Evolutionary conservation across 371 early-diverging fungal genomes (phyloP).

Genomic region (Blakeslea trispora): DNA sequence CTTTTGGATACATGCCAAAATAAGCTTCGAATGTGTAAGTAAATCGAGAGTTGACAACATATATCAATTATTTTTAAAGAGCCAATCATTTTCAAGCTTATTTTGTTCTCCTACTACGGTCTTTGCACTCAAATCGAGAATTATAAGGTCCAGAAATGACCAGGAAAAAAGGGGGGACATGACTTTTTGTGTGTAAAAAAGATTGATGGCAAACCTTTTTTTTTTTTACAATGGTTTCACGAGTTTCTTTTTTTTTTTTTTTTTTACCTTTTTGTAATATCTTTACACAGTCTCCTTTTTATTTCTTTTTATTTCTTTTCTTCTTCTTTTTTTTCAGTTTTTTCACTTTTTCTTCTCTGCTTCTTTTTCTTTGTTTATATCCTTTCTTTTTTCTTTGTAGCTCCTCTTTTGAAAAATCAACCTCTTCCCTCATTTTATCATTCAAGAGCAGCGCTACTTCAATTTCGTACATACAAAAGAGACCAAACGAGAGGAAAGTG

Average conservation of each 20-base stretch:
- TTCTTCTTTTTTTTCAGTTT: too few relatives aligned
- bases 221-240: slow-evolving; percentile 8
- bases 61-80: too few relatives aligned
- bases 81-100: too few relatives aligned
- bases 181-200: neutral
- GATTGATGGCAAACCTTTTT: neutral
- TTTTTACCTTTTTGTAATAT: neutral
- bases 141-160: neutral
- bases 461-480: too few relatives aligned
- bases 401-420: too few relatives aligned
- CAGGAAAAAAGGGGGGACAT: slow-evolving; percentile 1
- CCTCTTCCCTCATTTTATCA: too few relatives aligned
- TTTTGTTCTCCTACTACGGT: too few relatives aligned
- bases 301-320: slow-evolving; percentile 8
- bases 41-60: too few relatives aligned
- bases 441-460: neutral
- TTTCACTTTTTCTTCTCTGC: slow-evolving; percentile 3
- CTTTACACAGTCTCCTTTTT: neutral
- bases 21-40: neutral
- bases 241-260: slow-evolving; percentile 4
- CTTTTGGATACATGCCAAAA: neutral
- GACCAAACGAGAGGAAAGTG: too few relatives aligned
- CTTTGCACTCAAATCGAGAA: neutral
- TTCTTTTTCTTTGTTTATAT: neutral
- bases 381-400: neutral